Evolutionary conservation across 2,329 filamentous ascomycete genomes (phyloP), one percentile per base, ranked within the genome.

Genomic region (Aphanoascus verrucosus): DNA sequence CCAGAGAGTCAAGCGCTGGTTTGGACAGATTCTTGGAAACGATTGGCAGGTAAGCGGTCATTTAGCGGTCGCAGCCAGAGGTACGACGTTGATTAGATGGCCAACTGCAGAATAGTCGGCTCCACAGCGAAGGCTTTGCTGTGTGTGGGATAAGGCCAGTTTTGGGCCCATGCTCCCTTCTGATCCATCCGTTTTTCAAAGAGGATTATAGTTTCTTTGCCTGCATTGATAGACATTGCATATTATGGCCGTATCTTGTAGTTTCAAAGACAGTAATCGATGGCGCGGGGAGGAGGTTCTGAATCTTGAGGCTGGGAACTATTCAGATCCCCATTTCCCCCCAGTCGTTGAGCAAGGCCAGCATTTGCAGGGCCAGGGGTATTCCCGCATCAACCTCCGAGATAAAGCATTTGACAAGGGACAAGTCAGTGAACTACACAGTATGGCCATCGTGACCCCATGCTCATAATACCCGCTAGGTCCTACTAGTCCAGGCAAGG

Each of bases 21-120:
- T 20, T 42, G 46, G 40, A 20, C n/a, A 31, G 15, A 40, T 40
- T 34, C 35, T 41, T 32, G 15, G 23, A 34, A 41, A 53, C 44
- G 37, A 53, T 53, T 48, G 51, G 51, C 34, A 53, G 28, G 43
- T 44, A 48, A 43, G 43, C 51, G 51, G 51, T 38, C 45, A 31
- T 42, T 23, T 48, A 23, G 51, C 45, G 43, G 51, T 46, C 50
- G 50, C 50, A 52, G 50, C 32, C 12, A 31, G 41, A 52, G 38
- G 37, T 35, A 37, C 44, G 28, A 23, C 51, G 44, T 28, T 49
- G 51, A 48, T 47, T 53, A 49, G 37, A 17, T 53, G 37, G 51
- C 41, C 31, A 37, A 28, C 45, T 53, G 51, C 43, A 53, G 51
- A 42, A 42, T n/a, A 23, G 38, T 19, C 51, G 51, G 51, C 51